phyloP scores from a whole-genome alignment of 306 rosid species.

The Fragaria ananassa region DNA sequence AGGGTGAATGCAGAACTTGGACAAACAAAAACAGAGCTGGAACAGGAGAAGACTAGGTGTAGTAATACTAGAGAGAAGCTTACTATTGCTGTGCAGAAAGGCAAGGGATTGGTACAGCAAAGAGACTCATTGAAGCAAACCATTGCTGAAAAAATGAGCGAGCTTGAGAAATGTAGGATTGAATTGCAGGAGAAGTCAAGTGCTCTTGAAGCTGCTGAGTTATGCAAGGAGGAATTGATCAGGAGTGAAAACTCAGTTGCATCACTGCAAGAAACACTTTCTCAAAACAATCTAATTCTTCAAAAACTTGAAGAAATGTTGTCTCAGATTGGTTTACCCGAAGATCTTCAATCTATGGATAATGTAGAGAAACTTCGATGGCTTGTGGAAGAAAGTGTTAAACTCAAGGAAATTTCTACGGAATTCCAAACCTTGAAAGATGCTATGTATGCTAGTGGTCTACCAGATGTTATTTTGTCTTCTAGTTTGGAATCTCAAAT shows the following conservation, averaged over 20 bases:
- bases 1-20: conserved; percentile 51
- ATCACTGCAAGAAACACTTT: conserved; percentile 58
- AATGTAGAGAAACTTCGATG: conserved; percentile 63
- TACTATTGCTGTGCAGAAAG: conserved; percentile 90
- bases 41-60: conserved; percentile 73
- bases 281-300: conserved; percentile 42
- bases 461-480: conserved; percentile 67
- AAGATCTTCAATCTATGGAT: conserved; percentile 48
- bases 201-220: conserved; percentile 72
- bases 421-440: conserved; percentile 61
- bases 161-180: conserved; percentile 58
- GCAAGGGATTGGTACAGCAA: conserved; percentile 94
- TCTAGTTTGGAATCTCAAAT: conserved; percentile 65
- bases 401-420: conserved; percentile 46
- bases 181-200: conserved; percentile 74
- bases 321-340: conserved; percentile 45
- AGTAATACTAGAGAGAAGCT: conserved; percentile 85
- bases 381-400: conserved; percentile 62
- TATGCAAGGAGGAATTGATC: conserved; percentile 53
- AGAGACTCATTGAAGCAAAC: conserved; percentile 71
- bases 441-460: conserved; percentile 44
- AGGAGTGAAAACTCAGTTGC: conserved; percentile 52
- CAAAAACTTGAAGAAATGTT: conserved; percentile 59
- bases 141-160: conserved; percentile 58
- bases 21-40: conserved; percentile 59